Percentiles rank a stretch among this genome's conserved stretches.
Conservation (phyloP, 2,329 filamentous ascomycete species). For the Periconia digitata region DNA sequence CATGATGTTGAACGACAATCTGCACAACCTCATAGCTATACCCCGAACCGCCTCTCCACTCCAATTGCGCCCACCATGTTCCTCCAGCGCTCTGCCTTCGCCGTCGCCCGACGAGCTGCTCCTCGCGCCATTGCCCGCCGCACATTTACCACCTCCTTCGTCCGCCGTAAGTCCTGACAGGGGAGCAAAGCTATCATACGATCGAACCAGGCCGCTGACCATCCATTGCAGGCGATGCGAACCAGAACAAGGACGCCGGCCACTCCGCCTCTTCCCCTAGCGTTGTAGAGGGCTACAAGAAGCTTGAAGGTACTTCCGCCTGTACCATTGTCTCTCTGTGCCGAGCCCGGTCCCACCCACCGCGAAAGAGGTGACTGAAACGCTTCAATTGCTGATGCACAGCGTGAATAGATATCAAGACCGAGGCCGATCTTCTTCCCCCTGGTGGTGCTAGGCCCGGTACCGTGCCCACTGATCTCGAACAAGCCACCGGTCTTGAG, state of each 20-base stretch:
- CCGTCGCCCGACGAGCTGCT: conserved; percentile 49
- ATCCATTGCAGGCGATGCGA: conserved; percentile 31
- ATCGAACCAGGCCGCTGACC: conserved; percentile 28
- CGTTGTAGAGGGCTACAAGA: conserved; percentile 44
- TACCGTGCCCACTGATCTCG: conserved; percentile 87
- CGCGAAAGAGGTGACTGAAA: conserved; percentile 2
- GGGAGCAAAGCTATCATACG: conserved; percentile 29
- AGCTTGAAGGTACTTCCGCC: conserved; percentile 46
- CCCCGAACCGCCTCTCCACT: conserved; percentile 34
- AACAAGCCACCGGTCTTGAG: conserved; percentile 96
- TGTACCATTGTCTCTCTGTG: no score
- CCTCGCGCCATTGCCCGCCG: conserved; percentile 45
- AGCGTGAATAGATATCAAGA: conserved; percentile 72
- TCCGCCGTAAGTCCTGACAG: conserved; percentile 47
- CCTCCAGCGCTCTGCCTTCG: conserved; percentile 54
- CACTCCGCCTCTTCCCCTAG: conserved; percentile 29
- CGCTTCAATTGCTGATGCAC: conserved; percentile 29
- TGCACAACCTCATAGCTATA: conserved; percentile 27
- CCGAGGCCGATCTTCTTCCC: conserved; percentile 77
- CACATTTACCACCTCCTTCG: conserved; percentile 50
- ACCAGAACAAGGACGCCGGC: conserved; percentile 38
- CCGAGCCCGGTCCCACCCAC: conserved; percentile 13
- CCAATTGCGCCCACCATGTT: conserved; percentile 48
- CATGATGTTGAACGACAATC: conserved; percentile 24
- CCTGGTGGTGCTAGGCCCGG: conserved; percentile 79